A percentile compares a stretch with the other conserved stretches of the same genome.
phyloP scores from a whole-genome alignment of 2,329 filamentous ascomycete species.

The Beauveria rudraprayagi region DNA sequence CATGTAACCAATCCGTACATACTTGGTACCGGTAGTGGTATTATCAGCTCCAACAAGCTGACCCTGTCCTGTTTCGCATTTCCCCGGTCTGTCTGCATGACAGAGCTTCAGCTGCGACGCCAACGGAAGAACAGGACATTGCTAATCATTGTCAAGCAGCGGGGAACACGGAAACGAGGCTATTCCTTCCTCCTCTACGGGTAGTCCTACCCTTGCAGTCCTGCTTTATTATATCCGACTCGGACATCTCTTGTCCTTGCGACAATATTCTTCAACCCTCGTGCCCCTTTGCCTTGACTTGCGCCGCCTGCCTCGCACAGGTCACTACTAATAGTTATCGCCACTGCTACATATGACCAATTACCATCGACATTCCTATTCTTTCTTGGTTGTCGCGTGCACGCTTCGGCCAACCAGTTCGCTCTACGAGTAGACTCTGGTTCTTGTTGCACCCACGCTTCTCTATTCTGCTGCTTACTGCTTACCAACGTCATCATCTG shows the following conservation, averaged over 20 bases:
- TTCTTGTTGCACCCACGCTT: neutral
- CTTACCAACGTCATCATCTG: conserved; percentile 4
- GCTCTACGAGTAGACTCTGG: neutral
- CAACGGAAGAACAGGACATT: neutral
- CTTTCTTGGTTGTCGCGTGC: too few relatives aligned
- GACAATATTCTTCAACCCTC: too few relatives aligned
- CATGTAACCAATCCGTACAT: neutral
- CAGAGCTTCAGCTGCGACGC: neutral
- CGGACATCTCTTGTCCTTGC: too few relatives aligned
- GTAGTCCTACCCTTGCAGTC: too few relatives aligned
- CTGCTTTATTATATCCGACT: too few relatives aligned
- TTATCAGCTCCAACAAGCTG: neutral
- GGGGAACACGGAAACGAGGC: neutral
- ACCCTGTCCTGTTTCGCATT: neutral
- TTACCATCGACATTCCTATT: too few relatives aligned
- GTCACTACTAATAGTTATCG: too few relatives aligned
- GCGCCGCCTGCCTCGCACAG: too few relatives aligned
- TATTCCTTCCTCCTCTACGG: too few relatives aligned
- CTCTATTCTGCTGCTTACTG: neutral
- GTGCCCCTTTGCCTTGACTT: too few relatives aligned
- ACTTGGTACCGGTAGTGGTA: neutral
- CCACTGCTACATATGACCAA: too few relatives aligned
- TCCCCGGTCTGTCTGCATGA: neutral
- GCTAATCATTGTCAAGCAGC: neutral
- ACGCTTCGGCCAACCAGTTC: too few relatives aligned